Evolutionary conservation across 768 basidiomycete genomes (phyloP).

Genomic region (Russula virescens): DNA sequence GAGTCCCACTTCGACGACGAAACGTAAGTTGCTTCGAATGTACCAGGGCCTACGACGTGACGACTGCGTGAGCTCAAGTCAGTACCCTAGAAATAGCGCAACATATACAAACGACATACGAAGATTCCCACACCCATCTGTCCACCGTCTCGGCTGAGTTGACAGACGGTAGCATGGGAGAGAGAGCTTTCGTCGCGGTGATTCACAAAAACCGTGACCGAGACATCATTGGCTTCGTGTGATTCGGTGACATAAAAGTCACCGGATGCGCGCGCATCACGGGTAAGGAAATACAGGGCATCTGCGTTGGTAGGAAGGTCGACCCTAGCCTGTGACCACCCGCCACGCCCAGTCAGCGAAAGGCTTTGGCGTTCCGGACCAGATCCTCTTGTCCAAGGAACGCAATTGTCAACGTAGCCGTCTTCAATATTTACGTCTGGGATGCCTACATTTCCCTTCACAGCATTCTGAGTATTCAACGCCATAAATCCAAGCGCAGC

Average conservation of each 20-base stretch:
- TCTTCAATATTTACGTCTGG: not conserved
- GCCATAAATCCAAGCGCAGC: conserved; percentile 10
- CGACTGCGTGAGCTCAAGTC: conserved; percentile 14
- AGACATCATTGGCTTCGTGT: conserved; percentile 22
- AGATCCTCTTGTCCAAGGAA: not conserved
- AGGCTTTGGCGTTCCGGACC: conserved; percentile 26
- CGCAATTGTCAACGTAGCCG: not conserved
- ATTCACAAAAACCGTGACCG: conserved; percentile 32
- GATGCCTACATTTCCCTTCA: not conserved
- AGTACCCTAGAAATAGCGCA: not conserved
- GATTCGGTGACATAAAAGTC: conserved; percentile 13
- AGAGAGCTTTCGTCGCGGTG: conserved; percentile 28
- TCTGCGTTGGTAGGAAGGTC: conserved; percentile 32
- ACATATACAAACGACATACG: conserved; percentile 27
- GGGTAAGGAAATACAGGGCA: conserved; percentile 30
- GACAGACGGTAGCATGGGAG: conserved; percentile 31
- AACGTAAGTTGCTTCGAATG: conserved; percentile 25
- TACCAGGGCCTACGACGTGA: conserved; percentile 6
- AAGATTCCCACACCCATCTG: conserved; percentile 36
- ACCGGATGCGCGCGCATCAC: conserved; percentile 27
- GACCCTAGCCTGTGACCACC: conserved; percentile 28
- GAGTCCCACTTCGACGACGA: conserved; percentile 24
- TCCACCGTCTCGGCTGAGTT: conserved; percentile 27
- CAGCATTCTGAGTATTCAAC: not conserved
- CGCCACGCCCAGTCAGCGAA: conserved; percentile 14